phyloP scores from a whole-genome alignment of 2,329 filamentous ascomycete genomes.

The Botrytis galanthina region DNA sequence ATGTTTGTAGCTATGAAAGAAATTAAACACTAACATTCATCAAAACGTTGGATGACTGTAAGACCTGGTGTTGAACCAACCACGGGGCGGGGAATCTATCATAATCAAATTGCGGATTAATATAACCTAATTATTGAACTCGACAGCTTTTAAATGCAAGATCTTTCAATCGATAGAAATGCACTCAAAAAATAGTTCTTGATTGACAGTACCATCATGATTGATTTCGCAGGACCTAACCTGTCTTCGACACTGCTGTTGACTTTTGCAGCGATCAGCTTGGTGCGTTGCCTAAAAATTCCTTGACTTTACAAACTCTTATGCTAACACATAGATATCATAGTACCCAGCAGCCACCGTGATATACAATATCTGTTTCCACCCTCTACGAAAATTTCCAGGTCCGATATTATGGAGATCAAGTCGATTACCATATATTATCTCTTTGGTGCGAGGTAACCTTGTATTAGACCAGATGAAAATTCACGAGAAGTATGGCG shows the following conservation, averaged over 20 bases:
- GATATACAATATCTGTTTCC: conserved; percentile 52
- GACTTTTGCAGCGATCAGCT: neutral
- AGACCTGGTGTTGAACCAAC: neutral
- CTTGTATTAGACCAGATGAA: neutral
- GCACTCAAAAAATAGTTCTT: too few relatives aligned
- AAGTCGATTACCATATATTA: neutral
- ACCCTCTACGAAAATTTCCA: conserved; percentile 34
- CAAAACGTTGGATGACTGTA: neutral
- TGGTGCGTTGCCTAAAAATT: neutral
- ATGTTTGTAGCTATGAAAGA: neutral
- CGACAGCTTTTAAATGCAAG: neutral
- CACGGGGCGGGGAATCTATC: neutral
- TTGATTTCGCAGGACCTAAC: neutral
- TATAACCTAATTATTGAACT: neutral
- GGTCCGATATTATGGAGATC: conserved; percentile 26
- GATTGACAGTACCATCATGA: neutral
- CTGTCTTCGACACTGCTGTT: neutral
- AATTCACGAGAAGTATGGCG: neutral
- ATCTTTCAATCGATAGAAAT: neutral
- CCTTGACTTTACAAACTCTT: accelerated
- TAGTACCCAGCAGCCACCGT: conserved; percentile 43
- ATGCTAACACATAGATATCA: neutral
- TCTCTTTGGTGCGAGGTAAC: neutral
- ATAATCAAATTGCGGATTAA: neutral
- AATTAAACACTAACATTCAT: neutral